A percentile compares a stretch with the other conserved stretches of the same genome.
Conservation (phyloP, 768 basidiomycete genomes). For the Pilatotrama ljubarskyi region DNA sequence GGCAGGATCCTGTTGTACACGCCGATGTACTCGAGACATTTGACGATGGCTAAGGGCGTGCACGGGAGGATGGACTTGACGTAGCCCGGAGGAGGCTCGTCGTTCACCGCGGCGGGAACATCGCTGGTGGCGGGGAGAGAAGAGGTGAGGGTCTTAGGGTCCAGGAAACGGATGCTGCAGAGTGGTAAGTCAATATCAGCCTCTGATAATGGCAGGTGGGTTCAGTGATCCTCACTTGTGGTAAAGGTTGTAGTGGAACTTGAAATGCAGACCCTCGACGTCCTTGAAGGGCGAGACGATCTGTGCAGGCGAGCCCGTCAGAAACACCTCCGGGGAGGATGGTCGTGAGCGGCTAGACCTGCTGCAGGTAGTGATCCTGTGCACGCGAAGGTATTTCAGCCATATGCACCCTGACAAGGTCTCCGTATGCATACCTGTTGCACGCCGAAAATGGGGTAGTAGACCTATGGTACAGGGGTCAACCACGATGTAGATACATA, state of each 20-base stretch:
- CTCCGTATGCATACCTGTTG: constrained; percentile 62
- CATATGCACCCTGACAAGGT: neutral
- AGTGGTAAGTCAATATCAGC: neutral
- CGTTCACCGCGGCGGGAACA: constrained; percentile 40
- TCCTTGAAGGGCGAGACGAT: constrained; percentile 96
- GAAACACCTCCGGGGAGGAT: neutral
- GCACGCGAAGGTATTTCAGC: neutral
- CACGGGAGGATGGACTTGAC: constrained; percentile 98
- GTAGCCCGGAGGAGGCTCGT: constrained; percentile 75
- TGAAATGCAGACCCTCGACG: constrained; percentile 95
- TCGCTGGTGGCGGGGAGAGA: constrained; percentile 37
- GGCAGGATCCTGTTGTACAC: constrained; percentile 92
- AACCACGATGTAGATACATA: constrained; percentile 6
- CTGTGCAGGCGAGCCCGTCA: constrained; percentile 36
- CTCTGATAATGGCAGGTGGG: neutral
- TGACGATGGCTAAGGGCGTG: constrained; percentile 95
- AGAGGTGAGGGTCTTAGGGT: constrained; percentile 67
- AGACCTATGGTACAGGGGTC: constrained; percentile 54
- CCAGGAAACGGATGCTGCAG: constrained; percentile 88
- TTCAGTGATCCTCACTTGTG: constrained; percentile 64
- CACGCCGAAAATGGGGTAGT: constrained; percentile 93
- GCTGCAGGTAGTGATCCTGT: constrained; percentile 96
- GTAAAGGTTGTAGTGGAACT: constrained; percentile 92
- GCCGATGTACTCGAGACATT: constrained; percentile 85
- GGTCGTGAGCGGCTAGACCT: constrained; percentile 45